phyloP scores from a whole-genome alignment of 176 grass and related monocot genomes.

The Aegilops speltoides region DNA sequence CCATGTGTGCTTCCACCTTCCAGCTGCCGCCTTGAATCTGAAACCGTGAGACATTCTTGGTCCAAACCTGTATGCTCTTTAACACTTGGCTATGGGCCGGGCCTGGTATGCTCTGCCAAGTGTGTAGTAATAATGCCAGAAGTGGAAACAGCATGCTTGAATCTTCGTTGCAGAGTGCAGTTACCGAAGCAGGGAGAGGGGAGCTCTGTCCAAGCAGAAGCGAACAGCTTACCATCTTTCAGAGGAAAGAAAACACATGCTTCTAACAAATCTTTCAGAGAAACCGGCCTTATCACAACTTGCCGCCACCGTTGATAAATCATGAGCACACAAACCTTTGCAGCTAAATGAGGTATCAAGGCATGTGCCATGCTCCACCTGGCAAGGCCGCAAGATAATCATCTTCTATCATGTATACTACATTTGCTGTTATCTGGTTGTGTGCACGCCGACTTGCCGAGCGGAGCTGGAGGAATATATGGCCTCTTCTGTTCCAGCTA shows the following conservation, averaged over 20 bases:
- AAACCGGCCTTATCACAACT: background rate
- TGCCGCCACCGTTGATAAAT: background rate
- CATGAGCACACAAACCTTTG: background rate
- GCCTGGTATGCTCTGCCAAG: too few species aligned
- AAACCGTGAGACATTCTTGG: background rate
- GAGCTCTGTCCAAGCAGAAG: background rate
- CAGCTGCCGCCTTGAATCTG: background rate
- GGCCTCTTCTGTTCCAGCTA: conserved; percentile 5
- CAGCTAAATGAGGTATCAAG: background rate
- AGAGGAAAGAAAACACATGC: background rate
- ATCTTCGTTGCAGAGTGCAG: background rate
- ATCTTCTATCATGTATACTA: background rate
- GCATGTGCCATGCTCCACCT: background rate
- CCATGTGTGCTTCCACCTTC: too few species aligned
- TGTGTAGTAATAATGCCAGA: too few species aligned
- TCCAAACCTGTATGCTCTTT: background rate
- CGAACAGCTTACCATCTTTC: background rate
- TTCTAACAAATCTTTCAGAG: background rate
- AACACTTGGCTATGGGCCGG: too few species aligned
- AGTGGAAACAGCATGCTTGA: background rate
- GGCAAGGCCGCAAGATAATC: background rate
- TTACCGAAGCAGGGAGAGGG: background rate
- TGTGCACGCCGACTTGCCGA: background rate
- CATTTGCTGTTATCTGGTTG: background rate
- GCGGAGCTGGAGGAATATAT: conserved; percentile 33